Base-by-base conservation (phyloP, 2,329 filamentous ascomycete genomes). In the Sporothrix globosa region DNA sequence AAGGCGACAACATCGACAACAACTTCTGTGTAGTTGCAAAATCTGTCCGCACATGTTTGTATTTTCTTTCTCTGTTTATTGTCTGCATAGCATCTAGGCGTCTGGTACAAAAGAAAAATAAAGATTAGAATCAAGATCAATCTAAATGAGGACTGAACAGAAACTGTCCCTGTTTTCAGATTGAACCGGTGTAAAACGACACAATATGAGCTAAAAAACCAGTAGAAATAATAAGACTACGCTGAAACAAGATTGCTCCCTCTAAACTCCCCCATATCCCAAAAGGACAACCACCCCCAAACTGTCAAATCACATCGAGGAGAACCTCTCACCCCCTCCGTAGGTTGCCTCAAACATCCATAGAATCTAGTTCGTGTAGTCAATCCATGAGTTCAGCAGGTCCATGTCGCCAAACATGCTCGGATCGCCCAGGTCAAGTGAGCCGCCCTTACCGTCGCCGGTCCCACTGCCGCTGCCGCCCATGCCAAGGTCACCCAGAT, bases 401-500 rank as follows among this genome's bases (percentile, higher is more conserved):
- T 75, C 73, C 44, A 75, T 68, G 30, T 74, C 73, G n/a, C 72
- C 69, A 70, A 75, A 75, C 70, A 75, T 72, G 69, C 74, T 73
- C 70, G 72, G 72, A 69, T 75, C 74, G n/a, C 68, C 69, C 10
- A 73, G 70, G 24, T 72, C 74, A 27, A 72, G 56, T 21, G 44
- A 50, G 30, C 63, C 52, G 44, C 54, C 44, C 14, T 67, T 60
- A 7, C 65, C 61, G 30, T 41, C 54, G 41, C 39, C 68, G 21
- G 30, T n/a, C 39, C 71, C 65, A 34, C 61, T 13, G 39, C 66
- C 30, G 56, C 60, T 65, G 60, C 68, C 46, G 27, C 70, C 60
- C 53, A 66, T 68, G 24, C 61, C 70, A 19, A 70, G 56, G 61
- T 70, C 69, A 21, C 67, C 68, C 19, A 74, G 61, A 21, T 72